A percentile compares a stretch with the other conserved stretches of the same genome.
phyloP scores from a whole-genome alignment of 257 asterid species.

The Fraxinus anomala region DNA sequence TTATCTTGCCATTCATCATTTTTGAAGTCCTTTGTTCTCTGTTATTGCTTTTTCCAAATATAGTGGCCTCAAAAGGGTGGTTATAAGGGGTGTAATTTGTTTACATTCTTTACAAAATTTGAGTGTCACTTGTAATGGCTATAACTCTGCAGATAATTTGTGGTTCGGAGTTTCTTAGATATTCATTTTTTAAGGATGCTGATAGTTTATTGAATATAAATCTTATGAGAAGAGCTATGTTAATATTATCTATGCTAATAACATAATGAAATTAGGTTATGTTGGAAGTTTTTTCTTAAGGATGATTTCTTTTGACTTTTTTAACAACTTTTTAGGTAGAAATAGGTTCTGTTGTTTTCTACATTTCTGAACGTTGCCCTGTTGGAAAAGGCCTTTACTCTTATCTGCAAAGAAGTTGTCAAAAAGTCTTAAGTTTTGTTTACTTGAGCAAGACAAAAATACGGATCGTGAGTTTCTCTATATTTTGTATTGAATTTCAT shows the following conservation, averaged over 20 bases:
- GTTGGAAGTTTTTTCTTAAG: too few relatives aligned
- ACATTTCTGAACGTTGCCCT: background rate
- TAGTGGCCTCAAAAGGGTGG: background rate
- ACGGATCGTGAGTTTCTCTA: background rate
- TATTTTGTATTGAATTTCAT: background rate
- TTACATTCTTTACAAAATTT: background rate
- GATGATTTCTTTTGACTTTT: background rate
- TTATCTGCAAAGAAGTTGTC: background rate
- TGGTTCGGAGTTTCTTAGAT: background rate
- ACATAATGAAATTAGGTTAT: background rate
- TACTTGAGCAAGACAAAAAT: background rate
- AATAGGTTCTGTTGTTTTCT: background rate
- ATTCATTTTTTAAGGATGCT: too few relatives aligned
- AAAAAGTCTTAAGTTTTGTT: background rate
- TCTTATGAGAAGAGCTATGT: too few relatives aligned
- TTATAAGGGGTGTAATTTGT: background rate
- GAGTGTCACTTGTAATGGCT: background rate
- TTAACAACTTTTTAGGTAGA: background rate
- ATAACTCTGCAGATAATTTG: too few relatives aligned
- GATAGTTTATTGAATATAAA: background rate
- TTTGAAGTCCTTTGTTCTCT: background rate
- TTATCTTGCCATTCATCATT: background rate
- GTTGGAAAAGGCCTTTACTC: background rate
- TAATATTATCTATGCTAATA: background rate
- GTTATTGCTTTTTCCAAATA: background rate